Percentiles rank a stretch among this genome's conserved stretches.
phyloP scores from a whole-genome alignment of 1,284 basidiomycete species.

The Ceratobasidium sp. region DNA sequence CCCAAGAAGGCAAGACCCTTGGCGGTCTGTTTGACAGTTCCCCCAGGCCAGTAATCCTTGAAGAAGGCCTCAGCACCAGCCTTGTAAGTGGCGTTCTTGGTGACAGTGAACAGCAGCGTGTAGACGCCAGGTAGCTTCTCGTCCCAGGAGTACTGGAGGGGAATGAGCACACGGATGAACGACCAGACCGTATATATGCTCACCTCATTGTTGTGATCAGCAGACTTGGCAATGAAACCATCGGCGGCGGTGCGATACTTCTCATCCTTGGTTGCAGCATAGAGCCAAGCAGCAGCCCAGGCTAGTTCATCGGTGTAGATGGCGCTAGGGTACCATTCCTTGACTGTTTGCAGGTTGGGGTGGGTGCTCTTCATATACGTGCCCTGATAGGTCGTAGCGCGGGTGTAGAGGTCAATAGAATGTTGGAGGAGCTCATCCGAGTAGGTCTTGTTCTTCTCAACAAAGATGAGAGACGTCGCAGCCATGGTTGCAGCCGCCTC shows the following conservation, averaged over 20 bases:
- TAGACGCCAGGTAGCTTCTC: slow-evolving; percentile 42
- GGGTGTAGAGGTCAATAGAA: slow-evolving; percentile 41
- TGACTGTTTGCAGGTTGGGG: slow-evolving; percentile 42
- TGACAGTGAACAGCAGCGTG: slow-evolving; percentile 34
- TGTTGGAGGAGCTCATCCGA: slow-evolving; percentile 39
- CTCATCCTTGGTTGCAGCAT: slow-evolving; percentile 42
- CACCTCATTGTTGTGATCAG: slow-evolving; percentile 39
- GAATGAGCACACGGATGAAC: background rate
- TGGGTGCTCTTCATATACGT: slow-evolving; percentile 42
- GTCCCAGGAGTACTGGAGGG: slow-evolving; percentile 42
- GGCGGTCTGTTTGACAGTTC: slow-evolving; percentile 42
- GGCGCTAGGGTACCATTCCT: slow-evolving; percentile 43
- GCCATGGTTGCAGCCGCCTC: slow-evolving; percentile 41
- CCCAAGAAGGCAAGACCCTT: slow-evolving; percentile 40
- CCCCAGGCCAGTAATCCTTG: slow-evolving; percentile 40
- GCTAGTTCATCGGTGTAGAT: slow-evolving; percentile 42
- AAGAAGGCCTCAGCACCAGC: slow-evolving; percentile 34
- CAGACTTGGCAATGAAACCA: slow-evolving; percentile 37
- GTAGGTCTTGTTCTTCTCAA: slow-evolving; percentile 37
- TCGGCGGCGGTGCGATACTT: slow-evolving; percentile 34
- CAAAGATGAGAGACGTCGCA: slow-evolving; percentile 42
- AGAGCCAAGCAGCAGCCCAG: slow-evolving; percentile 43
- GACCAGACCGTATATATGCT: background rate
- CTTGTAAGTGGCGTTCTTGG: slow-evolving; percentile 40
- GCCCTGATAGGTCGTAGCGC: slow-evolving; percentile 41